phyloP scores from a whole-genome alignment of 129 eudicot genomes.

The Flaveria ramosissima region DNA sequence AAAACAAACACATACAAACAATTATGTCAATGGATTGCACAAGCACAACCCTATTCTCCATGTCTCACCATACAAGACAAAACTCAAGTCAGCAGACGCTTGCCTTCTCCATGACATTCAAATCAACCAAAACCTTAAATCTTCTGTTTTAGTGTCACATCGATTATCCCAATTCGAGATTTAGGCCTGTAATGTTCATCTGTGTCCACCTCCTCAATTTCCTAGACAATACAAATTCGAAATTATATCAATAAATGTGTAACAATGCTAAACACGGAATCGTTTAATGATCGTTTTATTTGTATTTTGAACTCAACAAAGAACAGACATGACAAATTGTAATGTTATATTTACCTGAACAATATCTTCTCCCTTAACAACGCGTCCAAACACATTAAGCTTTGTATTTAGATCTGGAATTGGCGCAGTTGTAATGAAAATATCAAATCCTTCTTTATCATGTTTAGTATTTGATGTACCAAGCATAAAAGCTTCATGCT shows the following conservation, averaged over 20 bases:
- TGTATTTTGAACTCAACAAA: background rate
- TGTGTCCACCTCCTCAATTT: conserved; percentile 85
- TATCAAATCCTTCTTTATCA: conserved; percentile 61
- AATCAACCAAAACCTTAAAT: conserved; percentile 33
- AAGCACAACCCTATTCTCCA: conserved; percentile 18
- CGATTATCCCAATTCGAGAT: conserved; percentile 68
- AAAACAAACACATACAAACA: conserved; percentile 36
- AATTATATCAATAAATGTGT: background rate
- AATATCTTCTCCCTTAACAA: conserved; percentile 84
- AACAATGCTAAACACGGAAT: no score
- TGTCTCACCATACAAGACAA: background rate
- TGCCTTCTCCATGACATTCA: background rate
- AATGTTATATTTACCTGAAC: conserved; percentile 65
- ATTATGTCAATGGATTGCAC: conserved; percentile 26
- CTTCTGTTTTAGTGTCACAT: conserved; percentile 65
- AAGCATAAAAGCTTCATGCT: conserved; percentile 97
- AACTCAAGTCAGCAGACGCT: background rate
- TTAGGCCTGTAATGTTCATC: conserved; percentile 86
- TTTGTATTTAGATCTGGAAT: conserved; percentile 93
- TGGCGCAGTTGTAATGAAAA: conserved; percentile 90
- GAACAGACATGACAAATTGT: background rate
- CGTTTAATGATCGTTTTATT: background rate
- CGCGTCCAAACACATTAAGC: conserved; percentile 87
- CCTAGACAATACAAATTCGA: conserved; percentile 39
- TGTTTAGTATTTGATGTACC: conserved; percentile 77